Conservation (phyloP, 192 early-diverging fungal genomes). For the Funneliformis geosporum region DNA sequence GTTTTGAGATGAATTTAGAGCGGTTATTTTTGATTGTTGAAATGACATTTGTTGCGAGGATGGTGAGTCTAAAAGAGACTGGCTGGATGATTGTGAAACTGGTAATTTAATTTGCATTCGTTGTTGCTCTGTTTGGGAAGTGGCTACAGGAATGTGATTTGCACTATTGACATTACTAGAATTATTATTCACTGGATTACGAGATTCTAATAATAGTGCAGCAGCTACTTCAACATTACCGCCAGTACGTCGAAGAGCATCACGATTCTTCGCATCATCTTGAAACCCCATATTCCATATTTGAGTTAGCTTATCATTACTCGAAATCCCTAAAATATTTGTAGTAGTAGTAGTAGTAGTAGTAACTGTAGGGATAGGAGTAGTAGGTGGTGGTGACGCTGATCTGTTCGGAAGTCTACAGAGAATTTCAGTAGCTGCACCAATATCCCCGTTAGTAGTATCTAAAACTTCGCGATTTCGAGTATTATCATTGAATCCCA, state of each 20-base stretch:
- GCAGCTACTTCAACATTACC: slow-evolving; percentile 79
- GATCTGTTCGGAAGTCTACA: slow-evolving; percentile 39
- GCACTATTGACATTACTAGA: background rate
- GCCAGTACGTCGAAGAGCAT: slow-evolving; percentile 67
- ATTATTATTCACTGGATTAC: background rate
- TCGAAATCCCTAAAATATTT: slow-evolving; percentile 32
- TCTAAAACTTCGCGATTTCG: slow-evolving; percentile 69
- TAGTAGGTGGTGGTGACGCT: background rate
- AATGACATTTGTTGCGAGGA: background rate
- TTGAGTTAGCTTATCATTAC: slow-evolving; percentile 60
- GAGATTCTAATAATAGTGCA: slow-evolving; percentile 56
- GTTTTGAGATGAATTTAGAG: background rate
- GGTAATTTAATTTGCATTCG: slow-evolving; percentile 19
- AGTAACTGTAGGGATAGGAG: slow-evolving; percentile 14
- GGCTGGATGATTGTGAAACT: background rate
- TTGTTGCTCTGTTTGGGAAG: slow-evolving; percentile 10
- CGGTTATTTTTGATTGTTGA: background rate
- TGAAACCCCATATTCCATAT: slow-evolving; percentile 76
- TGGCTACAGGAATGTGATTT: background rate
- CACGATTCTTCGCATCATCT: slow-evolving; percentile 63
- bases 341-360: too few relatives aligned
- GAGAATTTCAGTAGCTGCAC: slow-evolving; percentile 71
- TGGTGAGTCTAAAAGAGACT: background rate
- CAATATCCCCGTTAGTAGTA: slow-evolving; percentile 70
- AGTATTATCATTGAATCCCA: slow-evolving; percentile 84